Evolutionary conservation across 495 filamentous ascomycete genomes (phyloP).

Genomic region (Letharia columbiana): DNA sequence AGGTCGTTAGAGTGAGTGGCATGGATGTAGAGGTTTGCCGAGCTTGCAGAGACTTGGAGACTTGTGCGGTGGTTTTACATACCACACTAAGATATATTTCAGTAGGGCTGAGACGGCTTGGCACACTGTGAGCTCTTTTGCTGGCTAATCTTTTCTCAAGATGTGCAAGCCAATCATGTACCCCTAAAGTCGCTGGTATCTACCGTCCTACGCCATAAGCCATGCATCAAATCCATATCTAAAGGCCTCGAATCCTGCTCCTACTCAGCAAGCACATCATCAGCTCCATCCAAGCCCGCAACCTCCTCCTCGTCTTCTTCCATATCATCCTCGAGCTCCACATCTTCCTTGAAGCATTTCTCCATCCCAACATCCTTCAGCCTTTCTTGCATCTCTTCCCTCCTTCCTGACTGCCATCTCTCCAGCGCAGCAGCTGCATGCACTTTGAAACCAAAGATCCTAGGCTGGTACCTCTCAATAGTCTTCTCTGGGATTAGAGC

Average conservation of each 20-base stretch:
- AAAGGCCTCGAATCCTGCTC: not conserved
- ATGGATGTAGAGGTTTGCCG: too few species aligned
- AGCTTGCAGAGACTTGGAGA: not conserved
- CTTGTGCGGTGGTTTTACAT: not conserved
- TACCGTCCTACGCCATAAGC: not conserved
- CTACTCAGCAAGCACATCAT: constrained; percentile 27
- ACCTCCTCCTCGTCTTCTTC: constrained; percentile 32
- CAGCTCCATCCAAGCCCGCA: constrained; percentile 31
- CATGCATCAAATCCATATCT: not conserved
- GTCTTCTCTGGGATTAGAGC: constrained; percentile 78
- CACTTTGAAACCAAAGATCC: constrained; percentile 89
- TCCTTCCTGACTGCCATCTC: constrained; percentile 77
- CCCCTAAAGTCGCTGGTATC: not conserved
- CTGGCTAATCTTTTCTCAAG: too few species aligned
- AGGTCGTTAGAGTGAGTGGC: too few species aligned
- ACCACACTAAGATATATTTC: not conserved
- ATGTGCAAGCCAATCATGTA: not conserved
- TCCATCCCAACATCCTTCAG: constrained; percentile 47
- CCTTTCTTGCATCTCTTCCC: constrained; percentile 69
- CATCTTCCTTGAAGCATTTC: constrained; percentile 45
- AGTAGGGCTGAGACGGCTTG: constrained; percentile 3
- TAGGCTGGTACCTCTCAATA: constrained; percentile 74
- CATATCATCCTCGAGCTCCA: constrained; percentile 42
- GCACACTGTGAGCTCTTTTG: too few species aligned
- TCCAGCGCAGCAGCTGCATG: constrained; percentile 81